Evolutionary conservation across 2,329 filamentous ascomycete species (phyloP).

Genomic region (Fusarium sp.): DNA sequence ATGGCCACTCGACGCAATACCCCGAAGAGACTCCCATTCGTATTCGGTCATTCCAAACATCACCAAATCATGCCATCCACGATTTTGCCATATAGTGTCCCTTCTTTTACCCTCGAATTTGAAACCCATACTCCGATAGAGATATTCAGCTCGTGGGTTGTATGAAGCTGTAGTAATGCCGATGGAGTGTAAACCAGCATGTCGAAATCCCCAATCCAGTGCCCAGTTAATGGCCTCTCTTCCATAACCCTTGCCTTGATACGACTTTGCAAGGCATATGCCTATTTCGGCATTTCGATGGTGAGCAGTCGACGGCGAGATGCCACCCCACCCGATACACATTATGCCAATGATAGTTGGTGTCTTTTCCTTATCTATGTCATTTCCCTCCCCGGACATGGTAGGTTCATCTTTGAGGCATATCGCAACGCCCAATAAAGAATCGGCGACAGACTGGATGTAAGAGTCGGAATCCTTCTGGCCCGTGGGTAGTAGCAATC

Average conservation of each 20-base stretch:
- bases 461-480: slow-evolving; percentile 10
- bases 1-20: background rate
- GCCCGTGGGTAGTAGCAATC: slow-evolving; percentile 7
- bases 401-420: background rate
- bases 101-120: slow-evolving; percentile 10
- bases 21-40: slow-evolving; percentile 53
- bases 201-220: slow-evolving; percentile 22
- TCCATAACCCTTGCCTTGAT: slow-evolving; percentile 20
- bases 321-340: slow-evolving; percentile 25
- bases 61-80: slow-evolving; percentile 56
- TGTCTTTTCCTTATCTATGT: background rate
- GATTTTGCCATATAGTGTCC: slow-evolving; percentile 59
- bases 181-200: slow-evolving; percentile 20
- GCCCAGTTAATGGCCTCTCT: slow-evolving; percentile 27
- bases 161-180: slow-evolving; percentile 7
- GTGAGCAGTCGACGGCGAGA: slow-evolving; percentile 1
- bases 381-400: background rate
- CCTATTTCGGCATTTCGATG: slow-evolving; percentile 24
- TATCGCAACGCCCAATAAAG: slow-evolving; percentile 16
- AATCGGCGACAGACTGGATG: slow-evolving; percentile 6
- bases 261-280: background rate
- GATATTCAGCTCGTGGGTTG: slow-evolving; percentile 2
- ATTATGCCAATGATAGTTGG: slow-evolving; percentile 15
- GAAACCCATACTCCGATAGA: slow-evolving; percentile 20
- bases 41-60: slow-evolving; percentile 56